Evolutionary conservation across 495 filamentous ascomycete species (phyloP), one percentile per base, ranked within the genome.

Genomic region (Staphylotrichum longicolle): DNA sequence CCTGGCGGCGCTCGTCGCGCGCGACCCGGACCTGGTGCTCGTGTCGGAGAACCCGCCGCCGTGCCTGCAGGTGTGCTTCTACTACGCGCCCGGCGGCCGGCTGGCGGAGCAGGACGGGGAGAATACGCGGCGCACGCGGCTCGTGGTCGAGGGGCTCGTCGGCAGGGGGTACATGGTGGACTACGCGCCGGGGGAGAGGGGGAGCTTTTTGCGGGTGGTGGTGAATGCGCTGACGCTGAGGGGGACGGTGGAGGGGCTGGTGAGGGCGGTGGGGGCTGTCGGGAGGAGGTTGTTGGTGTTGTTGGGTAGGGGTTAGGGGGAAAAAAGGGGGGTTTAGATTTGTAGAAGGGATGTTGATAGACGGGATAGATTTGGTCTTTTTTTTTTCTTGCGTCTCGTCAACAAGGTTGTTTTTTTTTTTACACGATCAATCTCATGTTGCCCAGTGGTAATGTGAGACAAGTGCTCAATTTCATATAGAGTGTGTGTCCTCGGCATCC

Each of bases 31-130:
- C 68, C 87, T 97, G 67, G 75, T 83, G 46, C 80, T 95, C 41
- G 82, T 95, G 8, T 88, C 85, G 27, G 77, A 85, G 56, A 86
- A 89, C 61, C 90, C 91, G 50, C 88, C 91, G 45, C 91, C 91
- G 6, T 97, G 92, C 75, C 76, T 96, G 66, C 93, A 98, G 78
- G 90, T 98, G 15, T 98, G 93, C 76, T 98, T 96, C 71, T 96
- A 94, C 70, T 93, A 89, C 66, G 85, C 85, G 0, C 83, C 84
- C 0, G 79, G 76, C 32, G 83, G 85, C 5, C 60, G 73, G 63
- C 65, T 90, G 66, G 68, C 71, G 0, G 74, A 76, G 41, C 77
- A 80, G 7, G 72, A 67, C n/a, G 82, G 82, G 63, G 79, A 82
- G 56, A 93, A 91, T 71, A 88, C 86, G 61, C 76, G 74, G 66